A percentile compares a stretch with the other conserved stretches of the same genome.
Conservation (phyloP, 805 yeast genomes). For the Candida anglica region DNA sequence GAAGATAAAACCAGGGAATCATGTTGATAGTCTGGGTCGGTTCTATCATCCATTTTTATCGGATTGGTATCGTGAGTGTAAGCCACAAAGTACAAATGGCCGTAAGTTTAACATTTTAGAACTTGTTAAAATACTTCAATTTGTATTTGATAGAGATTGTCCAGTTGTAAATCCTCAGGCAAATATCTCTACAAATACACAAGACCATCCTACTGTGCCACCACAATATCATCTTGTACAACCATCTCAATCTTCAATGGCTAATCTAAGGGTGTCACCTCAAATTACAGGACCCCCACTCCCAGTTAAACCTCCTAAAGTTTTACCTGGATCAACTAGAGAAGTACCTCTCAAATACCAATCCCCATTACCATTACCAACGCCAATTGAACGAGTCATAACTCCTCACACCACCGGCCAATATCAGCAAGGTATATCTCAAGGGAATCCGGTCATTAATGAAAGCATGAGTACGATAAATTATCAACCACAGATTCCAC, state of each 20-base stretch:
- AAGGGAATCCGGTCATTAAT: too few species aligned
- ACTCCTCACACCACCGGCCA: not conserved
- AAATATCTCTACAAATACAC: too few species aligned
- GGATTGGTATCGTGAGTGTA: slow-evolving; percentile 44
- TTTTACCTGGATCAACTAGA: not conserved
- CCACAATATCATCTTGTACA: too few species aligned
- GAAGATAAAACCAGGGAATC: slow-evolving; percentile 52
- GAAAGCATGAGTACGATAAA: too few species aligned
- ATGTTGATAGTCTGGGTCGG: slow-evolving; percentile 67
- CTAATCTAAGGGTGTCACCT: too few species aligned
- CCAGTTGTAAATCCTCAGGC: slow-evolving; percentile 47
- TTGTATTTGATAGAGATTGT: slow-evolving; percentile 35
- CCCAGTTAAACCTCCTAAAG: slow-evolving; percentile 16
- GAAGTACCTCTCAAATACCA: slow-evolving; percentile 24
- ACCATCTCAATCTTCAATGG: too few species aligned
- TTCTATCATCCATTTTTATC: slow-evolving; percentile 66
- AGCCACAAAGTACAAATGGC: slow-evolving; percentile 4
- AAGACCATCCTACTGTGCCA: too few species aligned
- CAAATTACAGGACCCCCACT: slow-evolving; percentile 21
- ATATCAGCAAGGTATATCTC: not conserved
- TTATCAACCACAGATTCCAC: not conserved
- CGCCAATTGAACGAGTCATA: not conserved
- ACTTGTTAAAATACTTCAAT: slow-evolving; percentile 26
- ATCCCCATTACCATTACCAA: slow-evolving; percentile 27
- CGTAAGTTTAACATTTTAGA: slow-evolving; percentile 23